These are phyloP conservation scores for Botrytis elliptica DNA, from an alignment of 2,329 filamentous ascomycete species.

Conservation along the genomic window DNA sequence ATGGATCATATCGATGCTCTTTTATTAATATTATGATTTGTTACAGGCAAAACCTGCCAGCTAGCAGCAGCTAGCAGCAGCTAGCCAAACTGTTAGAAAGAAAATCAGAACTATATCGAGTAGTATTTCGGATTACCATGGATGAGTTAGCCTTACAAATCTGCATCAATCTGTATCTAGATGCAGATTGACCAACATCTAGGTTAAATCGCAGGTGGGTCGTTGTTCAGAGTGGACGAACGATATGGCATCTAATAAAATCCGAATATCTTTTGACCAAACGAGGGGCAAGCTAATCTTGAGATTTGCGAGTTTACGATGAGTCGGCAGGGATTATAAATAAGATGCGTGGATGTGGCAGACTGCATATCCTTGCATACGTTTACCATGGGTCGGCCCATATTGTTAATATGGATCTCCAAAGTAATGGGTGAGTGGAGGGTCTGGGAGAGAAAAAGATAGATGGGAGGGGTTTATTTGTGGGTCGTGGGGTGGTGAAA, in stretches of 20 bases:
- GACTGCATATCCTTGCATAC: constrained; percentile 12
- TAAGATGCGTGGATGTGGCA: constrained; percentile 17
- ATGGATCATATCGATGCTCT: not conserved
- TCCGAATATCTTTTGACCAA: not conserved
- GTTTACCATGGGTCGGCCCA: constrained; percentile 10
- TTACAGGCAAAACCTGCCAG: not conserved
- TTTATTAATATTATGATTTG: not conserved
- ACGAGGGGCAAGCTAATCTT: constrained; percentile 19
- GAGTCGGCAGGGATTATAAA: constrained; percentile 7
- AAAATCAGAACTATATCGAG: not conserved
- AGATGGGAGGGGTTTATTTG: constrained; percentile 10
- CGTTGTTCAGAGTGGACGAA: constrained; percentile 7
- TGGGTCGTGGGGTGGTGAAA: constrained; percentile 10
- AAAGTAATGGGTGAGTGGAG: not conserved
- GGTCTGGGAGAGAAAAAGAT: not conserved
- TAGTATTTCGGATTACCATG: not conserved
- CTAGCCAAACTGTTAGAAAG: not conserved
- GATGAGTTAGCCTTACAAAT: not conserved
- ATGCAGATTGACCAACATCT: constrained; percentile 6
- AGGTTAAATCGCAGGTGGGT: constrained; percentile 12
- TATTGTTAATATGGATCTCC: not conserved
- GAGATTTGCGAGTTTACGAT: constrained; percentile 22
- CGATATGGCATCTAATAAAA: constrained; percentile 12
- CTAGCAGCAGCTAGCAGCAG: not conserved
- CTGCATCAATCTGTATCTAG: constrained; percentile 4